Evolutionary conservation across 192 early-diverging fungal genomes (phyloP).

Genomic region (Allomyces javanicus): DNA sequence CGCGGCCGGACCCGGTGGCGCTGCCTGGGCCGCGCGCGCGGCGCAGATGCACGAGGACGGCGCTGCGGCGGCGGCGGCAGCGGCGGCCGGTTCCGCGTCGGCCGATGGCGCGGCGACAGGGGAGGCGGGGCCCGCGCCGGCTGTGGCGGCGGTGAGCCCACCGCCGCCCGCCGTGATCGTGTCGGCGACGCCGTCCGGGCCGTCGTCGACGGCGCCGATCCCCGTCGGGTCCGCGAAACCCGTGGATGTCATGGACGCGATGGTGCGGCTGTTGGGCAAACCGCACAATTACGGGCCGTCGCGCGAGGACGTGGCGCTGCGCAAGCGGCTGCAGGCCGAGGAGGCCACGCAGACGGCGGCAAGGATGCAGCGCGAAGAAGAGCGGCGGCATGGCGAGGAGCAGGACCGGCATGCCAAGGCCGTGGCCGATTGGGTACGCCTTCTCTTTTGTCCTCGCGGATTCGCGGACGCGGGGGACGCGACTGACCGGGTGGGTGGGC

Average conservation of each 20-base stretch:
- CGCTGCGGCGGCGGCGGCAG: background rate
- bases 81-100: background rate
- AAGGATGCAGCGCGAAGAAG: conserved; percentile 17
- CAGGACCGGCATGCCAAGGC: conserved; percentile 28
- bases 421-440: conserved; percentile 31
- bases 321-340: conserved; percentile 17
- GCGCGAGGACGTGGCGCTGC: conserved; percentile 28
- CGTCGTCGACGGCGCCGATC: background rate
- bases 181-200: background rate
- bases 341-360: conserved; percentile 13
- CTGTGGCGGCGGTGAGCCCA: background rate
- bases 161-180: background rate
- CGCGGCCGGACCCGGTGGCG: background rate
- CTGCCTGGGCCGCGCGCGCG: background rate
- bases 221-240: background rate
- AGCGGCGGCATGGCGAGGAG: conserved; percentile 29
- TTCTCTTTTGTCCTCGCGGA: background rate
- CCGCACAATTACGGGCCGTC: conserved; percentile 42
- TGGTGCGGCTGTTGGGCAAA: conserved; percentile 23
- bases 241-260: conserved; percentile 13
- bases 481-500: background rate
- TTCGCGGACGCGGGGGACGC: background rate
- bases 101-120: background rate
- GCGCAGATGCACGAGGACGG: no score
- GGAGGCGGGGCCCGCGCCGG: background rate